phyloP scores from a whole-genome alignment of 768 basidiomycete species.

The Lactarius psammicola region DNA sequence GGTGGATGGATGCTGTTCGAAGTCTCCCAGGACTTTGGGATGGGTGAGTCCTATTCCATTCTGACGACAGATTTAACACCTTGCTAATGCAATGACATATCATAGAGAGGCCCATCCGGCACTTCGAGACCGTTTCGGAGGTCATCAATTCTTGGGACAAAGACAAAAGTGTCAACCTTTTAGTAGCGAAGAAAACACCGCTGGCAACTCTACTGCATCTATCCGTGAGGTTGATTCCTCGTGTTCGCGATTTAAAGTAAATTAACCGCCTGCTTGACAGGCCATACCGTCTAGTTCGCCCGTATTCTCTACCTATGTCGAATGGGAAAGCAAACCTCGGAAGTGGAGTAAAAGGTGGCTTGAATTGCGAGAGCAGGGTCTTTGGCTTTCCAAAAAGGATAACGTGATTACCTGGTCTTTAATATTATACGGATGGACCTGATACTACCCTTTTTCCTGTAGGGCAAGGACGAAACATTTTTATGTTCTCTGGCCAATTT shows the following conservation, averaged over 20 bases:
- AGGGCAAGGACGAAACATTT: constrained; percentile 83
- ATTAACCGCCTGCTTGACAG: constrained; percentile 39
- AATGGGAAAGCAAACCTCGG: constrained; percentile 87
- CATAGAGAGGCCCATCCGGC: constrained; percentile 84
- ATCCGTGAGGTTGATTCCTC: constrained; percentile 45
- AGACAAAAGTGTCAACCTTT: constrained; percentile 73
- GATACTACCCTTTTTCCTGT: constrained; percentile 20
- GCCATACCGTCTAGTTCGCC: constrained; percentile 49
- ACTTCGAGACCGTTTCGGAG: constrained; percentile 79
- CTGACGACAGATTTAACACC: not conserved
- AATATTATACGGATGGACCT: not conserved
- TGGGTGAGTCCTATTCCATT: constrained; percentile 62
- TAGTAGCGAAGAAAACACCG: constrained; percentile 74
- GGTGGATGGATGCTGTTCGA: constrained; percentile 90
- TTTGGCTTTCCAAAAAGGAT: constrained; percentile 89
- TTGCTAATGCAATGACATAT: not conserved
- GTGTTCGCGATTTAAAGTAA: constrained; percentile 16
- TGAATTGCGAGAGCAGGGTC: constrained; percentile 76
- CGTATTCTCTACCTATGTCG: constrained; percentile 61
- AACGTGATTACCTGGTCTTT: constrained; percentile 50
- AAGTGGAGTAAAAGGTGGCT: constrained; percentile 96
- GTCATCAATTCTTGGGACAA: constrained; percentile 87
- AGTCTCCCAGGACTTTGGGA: constrained; percentile 85
- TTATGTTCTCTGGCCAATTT: constrained; percentile 87
- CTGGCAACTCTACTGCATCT: constrained; percentile 59